phyloP scores from a whole-genome alignment of 192 early-diverging fungal species.

The Gigaspora rosea region DNA sequence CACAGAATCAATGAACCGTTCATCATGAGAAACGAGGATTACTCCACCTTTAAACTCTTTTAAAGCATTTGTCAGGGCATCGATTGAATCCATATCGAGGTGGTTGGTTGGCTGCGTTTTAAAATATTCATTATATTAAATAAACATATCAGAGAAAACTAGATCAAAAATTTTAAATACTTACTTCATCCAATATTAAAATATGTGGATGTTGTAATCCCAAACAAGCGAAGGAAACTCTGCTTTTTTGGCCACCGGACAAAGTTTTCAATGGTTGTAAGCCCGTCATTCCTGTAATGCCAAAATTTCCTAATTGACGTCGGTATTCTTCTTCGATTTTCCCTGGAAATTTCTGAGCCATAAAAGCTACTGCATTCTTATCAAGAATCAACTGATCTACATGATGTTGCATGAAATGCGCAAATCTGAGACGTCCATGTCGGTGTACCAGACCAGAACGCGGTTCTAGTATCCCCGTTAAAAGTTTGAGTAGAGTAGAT shows the following conservation, averaged over 20 bases:
- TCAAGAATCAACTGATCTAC: constrained; percentile 95
- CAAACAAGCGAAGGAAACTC: constrained; percentile 97
- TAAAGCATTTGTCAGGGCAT: constrained; percentile 87
- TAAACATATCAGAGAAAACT: too few relatives aligned
- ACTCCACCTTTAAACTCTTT: constrained; percentile 91
- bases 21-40: constrained; percentile 96
- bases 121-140: too few relatives aligned
- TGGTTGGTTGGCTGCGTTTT: constrained; percentile 83
- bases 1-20: constrained; percentile 89
- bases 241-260: constrained; percentile 95
- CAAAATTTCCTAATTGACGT: constrained; percentile 89
- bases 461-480: too few relatives aligned
- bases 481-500: constrained; percentile 68
- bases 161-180: constrained; percentile 54
- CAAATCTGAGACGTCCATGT: constrained; percentile 91
- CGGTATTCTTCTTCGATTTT: constrained; percentile 95
- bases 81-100: constrained; percentile 91
- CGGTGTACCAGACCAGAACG: constrained; percentile 76
- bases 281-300: constrained; percentile 94
- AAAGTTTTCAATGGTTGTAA: constrained; percentile 93
- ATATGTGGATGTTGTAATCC: constrained; percentile 89
- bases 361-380: constrained; percentile 81
- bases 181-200: constrained; percentile 92
- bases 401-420: constrained; percentile 96
- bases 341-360: constrained; percentile 88